These are phyloP conservation scores for Saturnispora serradocipensis DNA, from an alignment of 805 yeast genomes.

Conservation along the genomic window DNA sequence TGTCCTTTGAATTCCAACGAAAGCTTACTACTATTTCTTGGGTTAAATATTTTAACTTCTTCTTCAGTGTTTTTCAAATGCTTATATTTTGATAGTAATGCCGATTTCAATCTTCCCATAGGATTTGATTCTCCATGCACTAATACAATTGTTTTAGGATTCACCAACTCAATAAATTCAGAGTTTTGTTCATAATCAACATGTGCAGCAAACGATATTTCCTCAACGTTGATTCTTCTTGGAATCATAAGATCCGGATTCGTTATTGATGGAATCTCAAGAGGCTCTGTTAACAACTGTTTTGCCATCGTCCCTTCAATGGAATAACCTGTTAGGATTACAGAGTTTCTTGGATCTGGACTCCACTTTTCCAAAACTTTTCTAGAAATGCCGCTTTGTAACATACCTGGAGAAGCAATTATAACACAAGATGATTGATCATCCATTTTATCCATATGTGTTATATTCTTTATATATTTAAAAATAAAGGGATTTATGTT, in stretches of 20 bases:
- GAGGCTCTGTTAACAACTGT: constrained; percentile 77
- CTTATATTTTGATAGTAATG: constrained; percentile 78
- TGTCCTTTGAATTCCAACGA: constrained; percentile 71
- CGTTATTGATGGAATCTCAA: constrained; percentile 73
- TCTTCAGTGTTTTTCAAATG: constrained; percentile 74
- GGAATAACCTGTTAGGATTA: constrained; percentile 90
- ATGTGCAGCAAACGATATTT: constrained; percentile 98
- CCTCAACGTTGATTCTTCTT: constrained; percentile 79
- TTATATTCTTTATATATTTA: constrained; percentile 71
- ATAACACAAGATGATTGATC: constrained; percentile 95
- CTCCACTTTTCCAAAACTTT: constrained; percentile 93
- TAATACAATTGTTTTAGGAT: constrained; percentile 75
- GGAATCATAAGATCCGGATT: constrained; percentile 82
- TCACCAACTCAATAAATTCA: constrained; percentile 79
- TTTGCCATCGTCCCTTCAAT: constrained; percentile 99
- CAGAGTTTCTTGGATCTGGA: constrained; percentile 86
- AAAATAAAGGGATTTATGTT: constrained; percentile 86
- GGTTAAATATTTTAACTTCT: constrained; percentile 87
- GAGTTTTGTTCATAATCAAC: constrained; percentile 93
- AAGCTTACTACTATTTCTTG: constrained; percentile 80
- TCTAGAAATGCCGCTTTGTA: constrained; percentile 91
- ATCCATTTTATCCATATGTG: constrained; percentile 74
- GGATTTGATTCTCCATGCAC: constrained; percentile 98
- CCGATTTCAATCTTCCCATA: constrained; percentile 97
- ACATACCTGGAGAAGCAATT: constrained; percentile 97